Conservation (phyloP, 306 rosid genomes). For the Sindora glabra region DNA sequence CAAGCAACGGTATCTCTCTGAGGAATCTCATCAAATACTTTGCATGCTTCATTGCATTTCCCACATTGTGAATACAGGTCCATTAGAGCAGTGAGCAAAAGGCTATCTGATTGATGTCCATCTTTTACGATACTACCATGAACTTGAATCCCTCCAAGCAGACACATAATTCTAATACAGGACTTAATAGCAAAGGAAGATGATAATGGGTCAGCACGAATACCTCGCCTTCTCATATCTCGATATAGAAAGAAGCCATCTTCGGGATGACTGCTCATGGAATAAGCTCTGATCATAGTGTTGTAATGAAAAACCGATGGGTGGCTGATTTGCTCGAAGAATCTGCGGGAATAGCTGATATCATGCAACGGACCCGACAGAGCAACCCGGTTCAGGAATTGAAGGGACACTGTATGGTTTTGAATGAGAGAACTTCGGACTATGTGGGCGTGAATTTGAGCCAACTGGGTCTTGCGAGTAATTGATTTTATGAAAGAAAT, state of each 20-base stretch:
- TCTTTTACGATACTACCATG: slow-evolving; percentile 56
- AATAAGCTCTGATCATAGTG: slow-evolving; percentile 61
- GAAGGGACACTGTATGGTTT: slow-evolving; percentile 43
- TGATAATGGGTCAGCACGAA: slow-evolving; percentile 42
- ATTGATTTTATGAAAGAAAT: slow-evolving; percentile 46
- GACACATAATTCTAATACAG: slow-evolving; percentile 37
- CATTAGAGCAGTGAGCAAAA: slow-evolving; percentile 61
- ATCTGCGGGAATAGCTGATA: slow-evolving; percentile 37
- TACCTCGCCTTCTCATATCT: slow-evolving; percentile 42
- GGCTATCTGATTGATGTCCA: slow-evolving; percentile 58
- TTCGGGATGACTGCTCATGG: slow-evolving; percentile 40
- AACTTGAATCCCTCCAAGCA: slow-evolving; percentile 56
- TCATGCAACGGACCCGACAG: slow-evolving; percentile 39
- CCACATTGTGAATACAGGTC: slow-evolving; percentile 55
- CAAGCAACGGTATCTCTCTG: slow-evolving; percentile 66
- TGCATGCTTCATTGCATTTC: slow-evolving; percentile 43
- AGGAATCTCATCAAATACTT: slow-evolving; percentile 66
- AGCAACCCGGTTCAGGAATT: slow-evolving; percentile 51
- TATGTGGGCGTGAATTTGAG: slow-evolving; percentile 73
- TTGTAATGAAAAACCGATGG: slow-evolving; percentile 50
- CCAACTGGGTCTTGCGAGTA: slow-evolving; percentile 38
- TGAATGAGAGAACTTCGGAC: slow-evolving; percentile 34
- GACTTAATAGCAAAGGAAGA: slow-evolving; percentile 55
- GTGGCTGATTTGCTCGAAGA: slow-evolving; percentile 34
- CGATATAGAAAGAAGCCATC: slow-evolving; percentile 46